Evolutionary conservation across 1,284 basidiomycete genomes (phyloP), one percentile per base, ranked within the genome.

Genomic region (Sanguinoderma infundibulare): DNA sequence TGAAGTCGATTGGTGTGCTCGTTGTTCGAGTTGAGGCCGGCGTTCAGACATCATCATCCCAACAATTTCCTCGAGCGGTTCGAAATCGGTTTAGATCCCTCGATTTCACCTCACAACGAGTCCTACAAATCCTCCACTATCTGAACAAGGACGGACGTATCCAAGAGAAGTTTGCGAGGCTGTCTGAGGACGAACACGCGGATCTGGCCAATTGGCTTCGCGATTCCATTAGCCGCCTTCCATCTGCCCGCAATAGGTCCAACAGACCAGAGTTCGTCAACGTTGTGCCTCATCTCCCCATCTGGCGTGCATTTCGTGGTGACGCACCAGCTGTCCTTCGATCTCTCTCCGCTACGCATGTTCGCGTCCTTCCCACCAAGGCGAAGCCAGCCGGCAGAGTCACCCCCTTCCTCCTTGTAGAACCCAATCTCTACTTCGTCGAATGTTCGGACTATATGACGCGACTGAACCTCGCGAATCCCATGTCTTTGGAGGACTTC

Each of bases 1-100:
- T 67, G 20, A 57, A 51, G 35, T 59, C 59, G 30, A 17, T 65
- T 24, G 60, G 63, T 3, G 55, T 38, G 42, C 42, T 46, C 4
- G 28, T 46, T 3, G 17, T 46, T 26, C 14, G 14, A 26, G 14
- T 46, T 7, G 14, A 28, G 2, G 42, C 9, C 14, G 2, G 42
- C 22, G 42, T 6, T 44, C 22, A 14, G 10, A 4, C 22, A 24
- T 24, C 42, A 44, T 2, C 22, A 24, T 24, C 42, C 22, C 10
- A 44, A 10, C 12, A 12, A 6, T n/a, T 49, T 15, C 46, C 46
- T 49, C 50, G 2, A 24, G 28, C 12, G 5, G 32, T 65, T 10
- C 44, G 15, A 9, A 20, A 55, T 3, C 49, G 34, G 26, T 28
- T 65, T 8, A 14, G 10, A 6, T 20, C 20, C 36, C 22, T 60